Evolutionary conservation across 129 eudicot species (phyloP).

Genomic region (Pulicaria dysenterica): DNA sequence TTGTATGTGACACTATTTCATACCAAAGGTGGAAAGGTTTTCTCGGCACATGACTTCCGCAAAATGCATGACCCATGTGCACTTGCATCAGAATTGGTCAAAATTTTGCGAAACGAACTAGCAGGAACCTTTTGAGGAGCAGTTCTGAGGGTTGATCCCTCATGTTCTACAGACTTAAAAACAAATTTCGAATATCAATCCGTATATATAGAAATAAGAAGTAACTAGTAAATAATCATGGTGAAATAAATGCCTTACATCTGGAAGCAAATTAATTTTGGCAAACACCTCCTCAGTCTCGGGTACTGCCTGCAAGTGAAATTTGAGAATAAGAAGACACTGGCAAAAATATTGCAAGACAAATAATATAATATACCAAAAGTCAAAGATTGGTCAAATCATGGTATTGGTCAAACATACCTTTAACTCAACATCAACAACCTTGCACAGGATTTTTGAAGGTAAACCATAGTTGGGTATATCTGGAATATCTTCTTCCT

Average conservation of each 20-base stretch:
- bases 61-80: conserved; percentile 42
- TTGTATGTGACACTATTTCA: background rate
- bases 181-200: background rate
- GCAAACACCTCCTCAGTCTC: conserved; percentile 41
- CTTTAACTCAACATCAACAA: conserved; percentile 26
- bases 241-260: conserved; percentile 25
- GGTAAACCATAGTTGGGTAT: conserved; percentile 33
- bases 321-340: conserved; percentile 1
- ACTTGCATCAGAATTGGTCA: conserved; percentile 41
- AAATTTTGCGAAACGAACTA: conserved; percentile 33
- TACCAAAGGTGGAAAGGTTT: conserved; percentile 42
- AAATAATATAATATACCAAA: background rate
- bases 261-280: conserved; percentile 33
- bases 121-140: conserved; percentile 16
- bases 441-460: conserved; percentile 42
- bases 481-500: background rate
- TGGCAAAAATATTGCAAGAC: background rate
- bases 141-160: conserved; percentile 6
- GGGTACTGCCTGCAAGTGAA: conserved; percentile 35
- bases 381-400: conserved; percentile 10
- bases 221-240: too few species aligned
- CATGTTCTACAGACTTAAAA: conserved; percentile 12
- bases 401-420: conserved; percentile 22
- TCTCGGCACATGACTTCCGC: conserved; percentile 30
- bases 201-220: background rate